Percentiles rank a stretch among this genome's conserved stretches.
These are phyloP conservation scores for Candolleomyces eurysporus DNA, from an alignment of 768 basidiomycete species.

Conservation along the genomic window DNA sequence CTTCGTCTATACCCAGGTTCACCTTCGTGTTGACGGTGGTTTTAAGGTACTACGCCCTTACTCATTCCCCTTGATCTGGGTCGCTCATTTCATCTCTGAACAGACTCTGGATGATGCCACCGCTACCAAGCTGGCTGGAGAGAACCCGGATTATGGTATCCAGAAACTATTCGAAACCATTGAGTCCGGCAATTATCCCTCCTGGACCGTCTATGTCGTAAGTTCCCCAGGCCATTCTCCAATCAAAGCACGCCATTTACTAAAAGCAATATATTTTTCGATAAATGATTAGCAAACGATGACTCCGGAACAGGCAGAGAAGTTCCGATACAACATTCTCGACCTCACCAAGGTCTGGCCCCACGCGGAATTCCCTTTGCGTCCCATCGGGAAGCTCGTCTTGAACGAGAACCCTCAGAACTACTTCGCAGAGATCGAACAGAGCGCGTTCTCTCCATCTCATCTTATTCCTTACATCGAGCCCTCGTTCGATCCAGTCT, in stretches of 20 bases:
- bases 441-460: conserved; percentile 86
- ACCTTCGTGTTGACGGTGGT: conserved; percentile 74
- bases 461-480: conserved; percentile 89
- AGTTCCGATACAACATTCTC: conserved; percentile 85
- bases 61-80: conserved; percentile 1
- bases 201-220: conserved; percentile 87
- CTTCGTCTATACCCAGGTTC: conserved; percentile 86
- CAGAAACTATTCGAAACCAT: conserved; percentile 79
- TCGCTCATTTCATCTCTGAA: conserved; percentile 17
- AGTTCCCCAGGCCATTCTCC: conserved; percentile 20
- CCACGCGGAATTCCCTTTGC: conserved; percentile 81
- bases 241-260: neutral
- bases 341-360: conserved; percentile 94
- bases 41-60: conserved; percentile 56
- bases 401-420: conserved; percentile 62
- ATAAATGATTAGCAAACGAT: conserved; percentile 70
- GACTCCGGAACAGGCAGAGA: conserved; percentile 89
- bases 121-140: conserved; percentile 63
- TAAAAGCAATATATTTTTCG: conserved; percentile 1
- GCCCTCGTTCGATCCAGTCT: conserved; percentile 86
- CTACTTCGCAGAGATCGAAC: conserved; percentile 95
- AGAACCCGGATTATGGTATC: conserved; percentile 84
- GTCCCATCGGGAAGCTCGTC: conserved; percentile 68
- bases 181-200: conserved; percentile 74
- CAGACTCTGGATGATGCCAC: conserved; percentile 70